A percentile compares a stretch with the other conserved stretches of the same genome.
These are phyloP conservation scores for Trifolium repens DNA, from an alignment of 306 rosid genomes.

Conservation along the genomic window DNA sequence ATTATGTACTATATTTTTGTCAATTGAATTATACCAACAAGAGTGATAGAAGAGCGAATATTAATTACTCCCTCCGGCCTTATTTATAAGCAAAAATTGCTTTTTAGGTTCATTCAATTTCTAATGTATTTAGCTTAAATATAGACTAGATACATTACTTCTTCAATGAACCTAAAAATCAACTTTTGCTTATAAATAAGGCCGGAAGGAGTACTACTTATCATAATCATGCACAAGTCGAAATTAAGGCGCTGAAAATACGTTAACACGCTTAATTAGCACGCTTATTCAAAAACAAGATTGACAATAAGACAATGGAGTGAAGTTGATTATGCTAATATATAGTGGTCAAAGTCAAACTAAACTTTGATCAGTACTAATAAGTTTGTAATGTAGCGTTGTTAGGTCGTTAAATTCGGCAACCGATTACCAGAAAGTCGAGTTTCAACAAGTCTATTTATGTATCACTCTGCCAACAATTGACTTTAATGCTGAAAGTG, in stretches of 20 bases:
- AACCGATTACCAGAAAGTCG: conserved; percentile 26
- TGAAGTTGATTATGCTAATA: not conserved
- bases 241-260: not conserved
- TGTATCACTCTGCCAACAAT: conserved; percentile 2
- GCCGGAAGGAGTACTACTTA: too few species aligned
- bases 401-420: conserved; percentile 42
- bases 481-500: not conserved
- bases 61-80: too few species aligned
- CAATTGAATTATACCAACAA: too few species aligned
- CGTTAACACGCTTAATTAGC: not conserved
- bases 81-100: too few species aligned
- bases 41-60: too few species aligned
- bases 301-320: not conserved
- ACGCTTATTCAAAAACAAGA: conserved; percentile 7
- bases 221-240: not conserved
- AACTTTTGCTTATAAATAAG: too few species aligned
- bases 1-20: too few species aligned
- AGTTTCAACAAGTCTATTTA: not conserved
- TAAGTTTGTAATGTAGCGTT: not conserved
- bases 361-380: not conserved
- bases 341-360: conserved; percentile 10
- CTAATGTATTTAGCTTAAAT: too few species aligned
- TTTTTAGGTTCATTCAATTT: too few species aligned
- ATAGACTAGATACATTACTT: too few species aligned
- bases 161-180: too few species aligned